A percentile compares a stretch with the other conserved stretches of the same genome.
Conservation (phyloP, 2,329 filamentous ascomycete species). For the Trichoderma simmonsii region DNA sequence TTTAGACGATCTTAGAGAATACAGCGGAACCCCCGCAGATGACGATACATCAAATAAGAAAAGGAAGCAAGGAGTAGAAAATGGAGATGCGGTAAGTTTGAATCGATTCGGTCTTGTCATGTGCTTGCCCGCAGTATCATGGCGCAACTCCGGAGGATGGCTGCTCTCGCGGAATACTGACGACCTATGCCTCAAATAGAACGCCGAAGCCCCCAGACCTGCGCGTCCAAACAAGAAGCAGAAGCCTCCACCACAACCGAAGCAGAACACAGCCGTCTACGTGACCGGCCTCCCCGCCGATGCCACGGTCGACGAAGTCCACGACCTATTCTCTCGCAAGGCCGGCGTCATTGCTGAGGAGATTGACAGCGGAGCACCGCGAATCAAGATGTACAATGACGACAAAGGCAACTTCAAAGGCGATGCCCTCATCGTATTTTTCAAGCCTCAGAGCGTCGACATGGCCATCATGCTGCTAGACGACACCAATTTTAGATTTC, state of each 20-base stretch:
- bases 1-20: slow-evolving; percentile 39
- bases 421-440: slow-evolving; percentile 89
- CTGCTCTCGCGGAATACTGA: neutral
- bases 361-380: slow-evolving; percentile 80
- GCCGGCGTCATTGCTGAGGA: slow-evolving; percentile 92
- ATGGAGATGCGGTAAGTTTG: slow-evolving; percentile 43
- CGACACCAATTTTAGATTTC: slow-evolving; percentile 75
- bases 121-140: neutral
- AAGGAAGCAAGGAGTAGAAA: slow-evolving; percentile 40
- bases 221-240: slow-evolving; percentile 44
- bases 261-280: slow-evolving; percentile 86
- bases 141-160: neutral
- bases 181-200: slow-evolving; percentile 19
- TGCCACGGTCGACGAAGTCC: slow-evolving; percentile 74
- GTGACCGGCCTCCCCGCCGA: slow-evolving; percentile 83
- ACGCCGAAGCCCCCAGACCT: slow-evolving; percentile 33
- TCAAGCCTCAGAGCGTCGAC: slow-evolving; percentile 88
- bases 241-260: slow-evolving; percentile 48
- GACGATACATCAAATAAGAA: slow-evolving; percentile 34
- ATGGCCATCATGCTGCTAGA: slow-evolving; percentile 79
- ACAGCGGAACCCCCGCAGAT: slow-evolving; percentile 27
- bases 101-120: neutral
- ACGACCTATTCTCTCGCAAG: slow-evolving; percentile 76
- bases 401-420: slow-evolving; percentile 84
- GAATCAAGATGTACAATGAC: slow-evolving; percentile 91